phyloP scores from a whole-genome alignment of 2,329 filamentous ascomycete species.

The Talaromyces piceae region DNA sequence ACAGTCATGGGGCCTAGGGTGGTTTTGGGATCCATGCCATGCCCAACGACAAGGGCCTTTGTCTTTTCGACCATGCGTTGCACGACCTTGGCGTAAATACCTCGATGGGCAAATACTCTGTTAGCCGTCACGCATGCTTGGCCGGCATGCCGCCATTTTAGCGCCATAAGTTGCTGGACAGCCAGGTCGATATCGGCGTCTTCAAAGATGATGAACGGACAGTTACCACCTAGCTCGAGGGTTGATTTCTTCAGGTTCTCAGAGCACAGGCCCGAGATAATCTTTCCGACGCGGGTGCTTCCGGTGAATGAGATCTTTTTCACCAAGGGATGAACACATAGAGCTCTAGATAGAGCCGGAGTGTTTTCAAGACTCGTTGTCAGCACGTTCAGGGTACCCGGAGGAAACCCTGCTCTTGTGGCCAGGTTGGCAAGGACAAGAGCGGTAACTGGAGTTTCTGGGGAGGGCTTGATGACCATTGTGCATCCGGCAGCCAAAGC shows the following conservation, averaged over 20 bases:
- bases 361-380: constrained; percentile 44
- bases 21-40: constrained; percentile 16
- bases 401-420: constrained; percentile 48
- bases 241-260: constrained; percentile 60
- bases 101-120: constrained; percentile 51
- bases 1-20: constrained; percentile 56
- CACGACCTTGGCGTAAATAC: constrained; percentile 44
- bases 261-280: constrained; percentile 53
- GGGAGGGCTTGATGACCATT: constrained; percentile 66
- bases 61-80: constrained; percentile 13
- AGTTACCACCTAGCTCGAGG: constrained; percentile 59
- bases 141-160: constrained; percentile 41
- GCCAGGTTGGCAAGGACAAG: constrained; percentile 48
- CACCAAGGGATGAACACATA: constrained; percentile 50
- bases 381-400: constrained; percentile 54
- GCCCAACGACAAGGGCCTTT: constrained; percentile 33
- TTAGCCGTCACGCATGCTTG: constrained; percentile 50
- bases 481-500: constrained; percentile 65
- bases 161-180: constrained; percentile 30
- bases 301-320: constrained; percentile 58
- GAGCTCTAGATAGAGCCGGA: constrained; percentile 36
- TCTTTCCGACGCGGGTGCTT: constrained; percentile 47
- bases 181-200: constrained; percentile 54
- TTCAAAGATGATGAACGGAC: constrained; percentile 54
- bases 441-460: constrained; percentile 56